These are phyloP conservation scores for Epichloe elymi DNA, from an alignment of 2,329 filamentous ascomycete genomes.

Conservation along the genomic window DNA sequence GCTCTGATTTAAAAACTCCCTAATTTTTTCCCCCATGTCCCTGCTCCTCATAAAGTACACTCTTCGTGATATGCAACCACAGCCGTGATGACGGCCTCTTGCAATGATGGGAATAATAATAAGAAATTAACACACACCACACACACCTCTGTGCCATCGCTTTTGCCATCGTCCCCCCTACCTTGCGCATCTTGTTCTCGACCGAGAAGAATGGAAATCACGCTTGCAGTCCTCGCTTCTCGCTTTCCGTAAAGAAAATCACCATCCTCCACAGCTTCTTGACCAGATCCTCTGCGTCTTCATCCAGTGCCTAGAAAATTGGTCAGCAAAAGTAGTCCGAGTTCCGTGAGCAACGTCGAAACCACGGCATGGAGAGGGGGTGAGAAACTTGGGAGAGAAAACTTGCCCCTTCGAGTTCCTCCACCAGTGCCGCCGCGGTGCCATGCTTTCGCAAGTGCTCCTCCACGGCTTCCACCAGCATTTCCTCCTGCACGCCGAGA, in stretches of 20 bases:
- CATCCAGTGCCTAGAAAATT: slow-evolving; percentile 59
- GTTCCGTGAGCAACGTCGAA: not conserved
- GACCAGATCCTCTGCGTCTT: slow-evolving; percentile 85
- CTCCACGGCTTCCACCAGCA: slow-evolving; percentile 85
- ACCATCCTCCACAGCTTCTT: slow-evolving; percentile 98
- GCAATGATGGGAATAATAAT: not conserved
- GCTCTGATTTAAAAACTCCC: not conserved
- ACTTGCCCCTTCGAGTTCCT: slow-evolving; percentile 72
- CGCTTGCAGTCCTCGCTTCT: slow-evolving; percentile 70
- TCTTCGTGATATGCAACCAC: not conserved
- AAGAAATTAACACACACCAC: not conserved
- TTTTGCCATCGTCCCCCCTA: too few relatives aligned
- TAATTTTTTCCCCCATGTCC: not conserved
- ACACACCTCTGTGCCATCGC: too few relatives aligned
- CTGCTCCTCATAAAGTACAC: not conserved
- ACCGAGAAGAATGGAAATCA: not conserved
- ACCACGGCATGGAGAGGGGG: too few relatives aligned
- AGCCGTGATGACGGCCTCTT: not conserved
- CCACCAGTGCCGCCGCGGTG: slow-evolving; percentile 66
- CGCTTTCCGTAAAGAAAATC: slow-evolving; percentile 92
- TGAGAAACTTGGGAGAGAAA: too few relatives aligned
- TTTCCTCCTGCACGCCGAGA: slow-evolving; percentile 88
- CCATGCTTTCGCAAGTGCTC: slow-evolving; percentile 68
- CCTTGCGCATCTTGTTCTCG: not conserved
- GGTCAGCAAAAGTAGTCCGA: slow-evolving; percentile 14